Percentiles rank a stretch among this genome's conserved stretches.
Conservation (phyloP, 1,139 yeast species). For the Nakaseomyces bracarensis region DNA sequence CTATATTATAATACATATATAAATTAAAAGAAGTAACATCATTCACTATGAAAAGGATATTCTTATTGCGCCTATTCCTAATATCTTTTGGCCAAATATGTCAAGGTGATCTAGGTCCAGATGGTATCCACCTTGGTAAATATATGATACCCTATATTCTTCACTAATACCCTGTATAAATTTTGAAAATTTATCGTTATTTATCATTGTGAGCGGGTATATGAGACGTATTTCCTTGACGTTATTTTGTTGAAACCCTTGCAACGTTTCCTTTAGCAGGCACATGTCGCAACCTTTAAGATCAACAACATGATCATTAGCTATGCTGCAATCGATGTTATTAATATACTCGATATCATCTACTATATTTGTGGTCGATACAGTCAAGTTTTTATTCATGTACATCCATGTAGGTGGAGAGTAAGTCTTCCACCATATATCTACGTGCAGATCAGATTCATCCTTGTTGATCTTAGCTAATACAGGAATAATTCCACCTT, state of each 20-base stretch:
- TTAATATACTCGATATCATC: slow-evolving; percentile 18
- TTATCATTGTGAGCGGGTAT: slow-evolving; percentile 1
- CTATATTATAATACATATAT: neutral
- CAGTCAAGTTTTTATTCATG: slow-evolving; percentile 35
- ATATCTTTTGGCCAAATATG: neutral
- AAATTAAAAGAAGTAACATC: no score
- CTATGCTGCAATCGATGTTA: slow-evolving; percentile 13
- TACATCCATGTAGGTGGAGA: slow-evolving; percentile 88
- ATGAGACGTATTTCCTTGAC: slow-evolving; percentile 7
- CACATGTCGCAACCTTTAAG: slow-evolving; percentile 33
- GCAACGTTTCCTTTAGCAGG: slow-evolving; percentile 23
- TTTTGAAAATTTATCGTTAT: slow-evolving; percentile 30
- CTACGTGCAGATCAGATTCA: slow-evolving; percentile 30
- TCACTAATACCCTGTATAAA: slow-evolving; percentile 46
- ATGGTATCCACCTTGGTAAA: slow-evolving; percentile 45
- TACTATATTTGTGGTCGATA: slow-evolving; percentile 26
- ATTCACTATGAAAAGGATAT: no score
- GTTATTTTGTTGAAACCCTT: slow-evolving; percentile 10
- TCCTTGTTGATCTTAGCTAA: slow-evolving; percentile 34
- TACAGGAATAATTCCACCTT: slow-evolving; percentile 79
- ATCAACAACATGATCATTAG: slow-evolving; percentile 31
- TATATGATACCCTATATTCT: slow-evolving; percentile 18
- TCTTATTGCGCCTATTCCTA: neutral
- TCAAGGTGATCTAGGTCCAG: slow-evolving; percentile 38
- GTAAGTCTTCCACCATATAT: slow-evolving; percentile 91